phyloP scores from a whole-genome alignment of 345 rosid genomes.

The Syzygium oleosum region DNA sequence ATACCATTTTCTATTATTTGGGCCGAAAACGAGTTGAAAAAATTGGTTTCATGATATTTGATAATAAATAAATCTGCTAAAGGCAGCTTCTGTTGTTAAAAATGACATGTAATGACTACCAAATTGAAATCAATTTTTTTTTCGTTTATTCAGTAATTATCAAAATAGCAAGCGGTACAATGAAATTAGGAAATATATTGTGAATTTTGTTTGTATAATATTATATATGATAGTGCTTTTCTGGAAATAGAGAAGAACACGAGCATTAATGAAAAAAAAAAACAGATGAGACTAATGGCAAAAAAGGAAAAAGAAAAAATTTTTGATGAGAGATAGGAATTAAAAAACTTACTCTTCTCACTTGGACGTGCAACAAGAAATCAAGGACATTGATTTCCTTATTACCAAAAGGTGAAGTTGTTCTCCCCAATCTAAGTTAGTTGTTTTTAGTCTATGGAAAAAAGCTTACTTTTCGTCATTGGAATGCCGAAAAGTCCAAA shows the following conservation, averaged over 20 bases:
- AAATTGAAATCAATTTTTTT: not conserved
- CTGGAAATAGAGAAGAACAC: not conserved
- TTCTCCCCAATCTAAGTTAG: rapidly evolving
- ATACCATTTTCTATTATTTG: not conserved
- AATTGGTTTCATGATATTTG: not conserved
- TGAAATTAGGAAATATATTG: not conserved
- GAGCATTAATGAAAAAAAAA: not conserved
- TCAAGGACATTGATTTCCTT: not conserved
- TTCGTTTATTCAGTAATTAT: not conserved
- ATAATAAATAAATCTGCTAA: not conserved
- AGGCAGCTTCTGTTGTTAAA: not conserved
- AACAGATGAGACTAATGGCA: not conserved
- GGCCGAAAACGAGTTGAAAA: not conserved
- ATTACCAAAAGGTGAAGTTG: not conserved
- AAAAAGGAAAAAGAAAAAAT: not conserved
- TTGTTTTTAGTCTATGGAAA: not conserved
- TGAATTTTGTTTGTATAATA: not conserved
- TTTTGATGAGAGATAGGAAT: not conserved
- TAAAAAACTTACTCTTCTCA: not conserved
- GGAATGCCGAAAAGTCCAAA: rapidly evolving
- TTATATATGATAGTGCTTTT: not conserved
- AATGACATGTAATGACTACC: not conserved
- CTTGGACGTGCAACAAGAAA: not conserved
- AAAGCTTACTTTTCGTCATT: not conserved
- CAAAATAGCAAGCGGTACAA: not conserved